Conservation (phyloP, 192 early-diverging fungal genomes). For the Backusella psychrophila region DNA sequence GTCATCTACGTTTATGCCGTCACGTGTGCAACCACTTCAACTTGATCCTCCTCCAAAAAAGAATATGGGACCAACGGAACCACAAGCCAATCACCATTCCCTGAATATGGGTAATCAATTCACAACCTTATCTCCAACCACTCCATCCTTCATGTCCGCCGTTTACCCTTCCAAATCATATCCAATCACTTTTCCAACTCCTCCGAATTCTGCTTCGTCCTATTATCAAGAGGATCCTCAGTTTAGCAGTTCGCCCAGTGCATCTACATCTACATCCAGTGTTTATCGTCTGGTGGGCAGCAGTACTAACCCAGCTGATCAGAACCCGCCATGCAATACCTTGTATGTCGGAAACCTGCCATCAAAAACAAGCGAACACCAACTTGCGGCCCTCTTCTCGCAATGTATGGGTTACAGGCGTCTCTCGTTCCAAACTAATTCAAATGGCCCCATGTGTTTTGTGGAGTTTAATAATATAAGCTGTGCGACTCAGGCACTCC, state of each 20-base stretch:
- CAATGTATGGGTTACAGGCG: constrained; percentile 84
- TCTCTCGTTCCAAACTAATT: constrained; percentile 82
- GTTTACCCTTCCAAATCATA: not conserved
- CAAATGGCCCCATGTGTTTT: constrained; percentile 98
- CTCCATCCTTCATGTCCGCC: not conserved
- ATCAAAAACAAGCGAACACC: constrained; percentile 81
- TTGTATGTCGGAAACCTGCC: constrained; percentile 97
- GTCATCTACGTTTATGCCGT: not conserved
- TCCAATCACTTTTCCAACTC: constrained; percentile 7
- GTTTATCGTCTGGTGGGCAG: not conserved
- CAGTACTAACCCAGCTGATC: constrained; percentile 64
- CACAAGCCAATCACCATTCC: not conserved
- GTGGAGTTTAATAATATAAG: constrained; percentile 96
- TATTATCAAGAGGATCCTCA: not conserved
- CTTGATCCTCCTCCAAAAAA: not conserved
- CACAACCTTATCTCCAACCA: not conserved
- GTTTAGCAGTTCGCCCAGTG: not conserved
- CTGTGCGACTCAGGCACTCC: constrained; percentile 87
- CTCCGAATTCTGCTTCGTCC: not conserved
- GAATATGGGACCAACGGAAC: not conserved
- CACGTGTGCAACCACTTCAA: not conserved
- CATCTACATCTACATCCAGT: not conserved
- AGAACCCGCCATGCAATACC: constrained; percentile 98
- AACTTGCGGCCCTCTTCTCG: constrained; percentile 78
- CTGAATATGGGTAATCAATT: not conserved